A percentile compares a stretch with the other conserved stretches of the same genome.
Evolutionary conservation across 129 eudicot species (phyloP).

Genomic region (Pulicaria dysenterica): DNA sequence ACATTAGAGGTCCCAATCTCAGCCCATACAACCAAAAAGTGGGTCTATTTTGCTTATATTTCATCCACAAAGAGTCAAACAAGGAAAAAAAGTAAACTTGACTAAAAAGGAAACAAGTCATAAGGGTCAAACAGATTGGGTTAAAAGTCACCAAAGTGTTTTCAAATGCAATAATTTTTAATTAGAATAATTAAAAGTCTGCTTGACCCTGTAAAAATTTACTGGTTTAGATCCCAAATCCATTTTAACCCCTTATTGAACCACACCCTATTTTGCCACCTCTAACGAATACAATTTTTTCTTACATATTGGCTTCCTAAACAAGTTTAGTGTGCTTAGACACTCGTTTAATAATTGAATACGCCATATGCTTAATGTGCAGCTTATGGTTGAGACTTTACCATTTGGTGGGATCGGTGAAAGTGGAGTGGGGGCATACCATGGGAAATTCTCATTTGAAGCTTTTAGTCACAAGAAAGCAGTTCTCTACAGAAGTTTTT

Average conservation of each 20-base stretch:
- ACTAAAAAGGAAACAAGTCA: background rate
- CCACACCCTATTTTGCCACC: background rate
- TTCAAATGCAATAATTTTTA: too few species aligned
- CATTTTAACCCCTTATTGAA: background rate
- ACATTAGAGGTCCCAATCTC: background rate
- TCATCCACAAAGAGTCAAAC: background rate
- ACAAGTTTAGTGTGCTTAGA: background rate
- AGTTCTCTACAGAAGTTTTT: slow-evolving; percentile 62
- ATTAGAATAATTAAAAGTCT: too few species aligned
- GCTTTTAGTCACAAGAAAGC: slow-evolving; percentile 90
- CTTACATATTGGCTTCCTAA: background rate
- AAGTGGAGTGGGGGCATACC: slow-evolving; percentile 89
- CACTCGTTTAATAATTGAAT: slow-evolving; percentile 1
- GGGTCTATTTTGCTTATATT: background rate
- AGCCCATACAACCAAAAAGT: too few species aligned
- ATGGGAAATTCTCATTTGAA: slow-evolving; percentile 87
- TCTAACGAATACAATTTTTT: background rate
- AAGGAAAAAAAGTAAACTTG: background rate
- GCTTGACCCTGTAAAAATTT: background rate
- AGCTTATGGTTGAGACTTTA: slow-evolving; percentile 63
- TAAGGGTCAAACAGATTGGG: background rate
- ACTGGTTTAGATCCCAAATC: background rate
- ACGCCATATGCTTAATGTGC: slow-evolving; percentile 27
- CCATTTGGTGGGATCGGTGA: slow-evolving; percentile 97
- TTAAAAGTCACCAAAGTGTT: too few species aligned